Evolutionary conservation across 2,329 filamentous ascomycete species (phyloP).

Genomic region (Ploettnerulaceae sp.): DNA sequence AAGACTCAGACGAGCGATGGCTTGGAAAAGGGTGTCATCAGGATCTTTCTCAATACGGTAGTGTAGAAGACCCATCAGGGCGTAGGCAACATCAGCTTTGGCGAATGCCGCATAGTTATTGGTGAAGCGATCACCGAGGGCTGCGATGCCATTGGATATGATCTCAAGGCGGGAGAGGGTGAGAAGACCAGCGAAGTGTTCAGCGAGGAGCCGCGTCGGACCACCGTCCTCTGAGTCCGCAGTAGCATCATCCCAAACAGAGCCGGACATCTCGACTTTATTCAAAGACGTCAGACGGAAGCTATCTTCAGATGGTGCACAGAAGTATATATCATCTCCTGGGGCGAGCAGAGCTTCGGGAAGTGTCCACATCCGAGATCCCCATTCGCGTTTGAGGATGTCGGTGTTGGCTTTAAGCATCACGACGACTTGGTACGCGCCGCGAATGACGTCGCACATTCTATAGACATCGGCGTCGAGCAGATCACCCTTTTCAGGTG

Average conservation of each 20-base stretch:
- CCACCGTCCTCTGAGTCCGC: slow-evolving; percentile 11
- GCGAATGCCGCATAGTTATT: slow-evolving; percentile 8
- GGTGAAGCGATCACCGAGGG: slow-evolving; percentile 20
- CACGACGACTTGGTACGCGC: slow-evolving; percentile 9
- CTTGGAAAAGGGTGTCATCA: slow-evolving; percentile 31
- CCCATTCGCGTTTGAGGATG: slow-evolving; percentile 10
- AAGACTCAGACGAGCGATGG: slow-evolving; percentile 31
- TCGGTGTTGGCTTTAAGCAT: slow-evolving; percentile 1
- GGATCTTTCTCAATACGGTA: slow-evolving; percentile 25
- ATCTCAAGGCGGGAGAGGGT: slow-evolving; percentile 31
- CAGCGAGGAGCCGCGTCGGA: slow-evolving; percentile 11
- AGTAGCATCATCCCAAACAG: slow-evolving; percentile 7
- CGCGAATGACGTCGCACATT: slow-evolving; percentile 22
- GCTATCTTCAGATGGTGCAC: slow-evolving; percentile 2
- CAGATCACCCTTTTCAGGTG: not conserved
- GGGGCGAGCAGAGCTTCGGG: slow-evolving; percentile 13
- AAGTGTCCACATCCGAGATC: slow-evolving; percentile 15
- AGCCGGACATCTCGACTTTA: slow-evolving; percentile 7
- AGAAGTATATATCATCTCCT: slow-evolving; percentile 2
- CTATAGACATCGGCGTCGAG: slow-evolving; percentile 19
- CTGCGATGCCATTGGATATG: slow-evolving; percentile 27
- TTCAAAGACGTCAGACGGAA: not conserved
- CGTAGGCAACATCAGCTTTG: slow-evolving; percentile 32
- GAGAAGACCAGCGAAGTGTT: slow-evolving; percentile 17
- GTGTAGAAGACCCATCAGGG: slow-evolving; percentile 33